Evolutionary conservation across 139 green algal genomes (phyloP), one percentile per base, ranked within the genome.

Genomic region (Chlamydomonas applanata): DNA sequence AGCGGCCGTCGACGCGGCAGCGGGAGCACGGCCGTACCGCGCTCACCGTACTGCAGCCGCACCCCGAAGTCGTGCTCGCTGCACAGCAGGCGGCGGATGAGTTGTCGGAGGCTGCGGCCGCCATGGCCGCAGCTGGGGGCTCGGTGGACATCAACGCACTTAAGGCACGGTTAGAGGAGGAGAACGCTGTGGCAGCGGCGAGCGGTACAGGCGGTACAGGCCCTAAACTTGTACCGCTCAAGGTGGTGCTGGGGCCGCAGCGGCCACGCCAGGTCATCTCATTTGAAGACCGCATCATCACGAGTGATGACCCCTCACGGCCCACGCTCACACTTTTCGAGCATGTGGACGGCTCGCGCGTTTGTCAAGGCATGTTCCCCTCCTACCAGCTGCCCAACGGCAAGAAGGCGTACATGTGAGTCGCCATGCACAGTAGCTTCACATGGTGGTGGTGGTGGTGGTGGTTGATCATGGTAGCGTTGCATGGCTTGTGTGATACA

Each of bases 361-460:
- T 86, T 25, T 86, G 75, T 7, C 59, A 86, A 57, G 85, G 84
- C 3, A 69, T 93, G 65, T 92, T 93, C 52, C 81, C 81, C 1
- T 77, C 79, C 19, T 94, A 94, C 79, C 71, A 77, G 53, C 80
- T 94, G 70, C 89, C 89, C 35, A 94, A 92, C 52, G 89, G 89
- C 53, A 88, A 85, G 69, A 82, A 84, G 68, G 83, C 82, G 1
- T 91, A 86, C 77, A 89, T 90, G 78, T 89, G 40, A 53, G 62
- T 66, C 5, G 3, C 5, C 20, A 11, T 49, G 40, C 11, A 19
- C 7, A 49, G 40, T 11, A 11, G 40, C 40, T 19, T 7, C 40
- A 49, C 7, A 11, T 49, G 40, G 7, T 7, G 7, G 40, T 49
- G 7, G 40, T 49, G 40, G 40, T 49, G 40, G 7, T 7, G 7